A percentile compares a stretch with the other conserved stretches of the same genome.
Evolutionary conservation across 371 early-diverging fungal species (phyloP).

Genomic region (Dinochytrium kinnereticum): DNA sequence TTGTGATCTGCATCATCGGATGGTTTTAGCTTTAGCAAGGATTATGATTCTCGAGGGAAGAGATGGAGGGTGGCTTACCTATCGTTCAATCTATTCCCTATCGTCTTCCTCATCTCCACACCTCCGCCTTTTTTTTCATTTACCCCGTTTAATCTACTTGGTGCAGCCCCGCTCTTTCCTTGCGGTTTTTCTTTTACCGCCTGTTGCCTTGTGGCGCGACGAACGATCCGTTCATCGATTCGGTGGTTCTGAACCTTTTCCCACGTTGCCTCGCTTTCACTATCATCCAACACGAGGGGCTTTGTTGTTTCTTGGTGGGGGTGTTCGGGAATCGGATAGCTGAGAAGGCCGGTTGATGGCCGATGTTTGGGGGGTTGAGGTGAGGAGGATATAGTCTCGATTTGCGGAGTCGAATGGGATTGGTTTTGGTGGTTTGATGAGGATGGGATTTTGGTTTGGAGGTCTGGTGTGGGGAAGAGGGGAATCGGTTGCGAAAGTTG

Average conservation of each 20-base stretch:
- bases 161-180: background rate
- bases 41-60: background rate
- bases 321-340: slow-evolving; percentile 33
- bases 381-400: too few species aligned
- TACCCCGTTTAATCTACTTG: background rate
- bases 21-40: background rate
- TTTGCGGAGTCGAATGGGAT: too few species aligned
- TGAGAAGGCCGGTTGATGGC: slow-evolving; percentile 29
- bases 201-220: background rate
- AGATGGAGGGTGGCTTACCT: background rate
- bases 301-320: background rate
- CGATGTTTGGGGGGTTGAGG: slow-evolving; percentile 6
- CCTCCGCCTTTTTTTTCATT: background rate
- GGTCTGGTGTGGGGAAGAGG: background rate
- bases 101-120: background rate
- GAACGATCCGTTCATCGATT: background rate
- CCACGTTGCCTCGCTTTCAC: slow-evolving; percentile 9
- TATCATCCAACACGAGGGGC: background rate
- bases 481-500: too few species aligned
- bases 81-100: too few species aligned
- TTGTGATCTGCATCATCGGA: background rate
- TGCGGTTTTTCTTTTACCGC: background rate
- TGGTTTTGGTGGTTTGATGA: background rate
- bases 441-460: background rate
- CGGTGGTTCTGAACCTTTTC: background rate